phyloP scores from a whole-genome alignment of 495 filamentous ascomycete species.

The Amniculicola lignicola region DNA sequence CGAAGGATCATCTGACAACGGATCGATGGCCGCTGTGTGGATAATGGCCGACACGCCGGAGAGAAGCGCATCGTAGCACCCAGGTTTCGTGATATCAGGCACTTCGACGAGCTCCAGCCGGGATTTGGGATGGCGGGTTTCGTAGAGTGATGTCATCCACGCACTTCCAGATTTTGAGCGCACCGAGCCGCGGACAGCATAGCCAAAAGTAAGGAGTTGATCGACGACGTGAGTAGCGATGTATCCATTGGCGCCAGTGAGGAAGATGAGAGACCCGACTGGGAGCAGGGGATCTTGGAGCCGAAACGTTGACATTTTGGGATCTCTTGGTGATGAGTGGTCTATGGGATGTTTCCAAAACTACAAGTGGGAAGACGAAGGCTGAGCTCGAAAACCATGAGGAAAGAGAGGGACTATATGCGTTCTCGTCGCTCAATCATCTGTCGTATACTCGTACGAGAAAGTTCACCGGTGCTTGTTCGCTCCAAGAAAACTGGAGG shows the following conservation, averaged over 20 bases:
- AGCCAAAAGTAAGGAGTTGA: conserved; percentile 34
- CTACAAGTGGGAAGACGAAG: too few relatives aligned
- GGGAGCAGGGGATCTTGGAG: conserved; percentile 4
- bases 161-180: conserved; percentile 13
- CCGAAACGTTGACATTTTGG: background rate
- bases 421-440: too few relatives aligned
- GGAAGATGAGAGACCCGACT: conserved; percentile 23
- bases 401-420: too few relatives aligned
- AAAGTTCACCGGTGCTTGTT: too few relatives aligned
- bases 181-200: conserved; percentile 26
- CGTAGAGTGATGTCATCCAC: conserved; percentile 7
- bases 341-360: too few relatives aligned
- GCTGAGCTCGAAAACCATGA: too few relatives aligned
- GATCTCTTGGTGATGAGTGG: background rate
- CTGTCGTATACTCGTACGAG: too few relatives aligned
- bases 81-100: conserved; percentile 1
- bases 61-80: conserved; percentile 5
- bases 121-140: background rate
- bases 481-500: too few relatives aligned
- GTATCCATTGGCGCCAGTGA: conserved; percentile 43
- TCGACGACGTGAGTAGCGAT: conserved; percentile 40
- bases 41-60: conserved; percentile 10
- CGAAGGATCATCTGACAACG: background rate
- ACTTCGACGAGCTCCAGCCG: conserved; percentile 9
- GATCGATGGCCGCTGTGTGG: conserved; percentile 7